A percentile compares a stretch with the other conserved stretches of the same genome.
Conservation (phyloP, 352 stramenopile genomes). For the Phytophthora syringae region DNA sequence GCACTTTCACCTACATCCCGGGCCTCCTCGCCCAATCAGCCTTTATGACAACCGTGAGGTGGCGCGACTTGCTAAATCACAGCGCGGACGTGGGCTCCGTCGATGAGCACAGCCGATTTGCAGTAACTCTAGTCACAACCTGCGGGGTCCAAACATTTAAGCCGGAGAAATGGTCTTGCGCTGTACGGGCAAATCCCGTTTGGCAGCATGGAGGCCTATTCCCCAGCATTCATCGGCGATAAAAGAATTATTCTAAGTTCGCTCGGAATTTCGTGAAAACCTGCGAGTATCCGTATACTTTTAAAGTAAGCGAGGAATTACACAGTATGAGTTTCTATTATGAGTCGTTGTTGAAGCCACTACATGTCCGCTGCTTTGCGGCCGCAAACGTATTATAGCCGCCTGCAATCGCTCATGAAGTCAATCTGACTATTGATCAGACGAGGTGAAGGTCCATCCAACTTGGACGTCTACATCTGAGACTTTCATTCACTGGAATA, state of each 20-base stretch:
- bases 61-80: slow-evolving; percentile 35
- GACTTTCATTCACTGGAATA: background rate
- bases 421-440: slow-evolving; percentile 7
- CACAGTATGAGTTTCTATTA: background rate
- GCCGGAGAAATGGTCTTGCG: slow-evolving; percentile 20
- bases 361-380: too few relatives aligned
- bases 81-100: slow-evolving; percentile 15
- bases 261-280: slow-evolving; percentile 4
- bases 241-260: too few relatives aligned
- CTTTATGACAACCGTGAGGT: slow-evolving; percentile 15
- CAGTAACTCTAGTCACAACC: slow-evolving; percentile 5
- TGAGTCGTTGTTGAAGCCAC: background rate
- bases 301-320: too few relatives aligned
- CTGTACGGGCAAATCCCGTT: slow-evolving; percentile 22
- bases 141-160: slow-evolving; percentile 8
- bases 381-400: too few relatives aligned
- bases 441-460: background rate
- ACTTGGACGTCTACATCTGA: too few relatives aligned
- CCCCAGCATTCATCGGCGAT: too few relatives aligned
- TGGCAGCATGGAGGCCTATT: slow-evolving; percentile 4
- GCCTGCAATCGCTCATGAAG: background rate
- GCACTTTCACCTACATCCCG: too few relatives aligned
- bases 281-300: too few relatives aligned
- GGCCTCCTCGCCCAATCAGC: slow-evolving; percentile 20
- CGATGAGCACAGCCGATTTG: slow-evolving; percentile 24